phyloP scores from a whole-genome alignment of 2,329 filamentous ascomycete species.

The Claviceps humidiphila region DNA sequence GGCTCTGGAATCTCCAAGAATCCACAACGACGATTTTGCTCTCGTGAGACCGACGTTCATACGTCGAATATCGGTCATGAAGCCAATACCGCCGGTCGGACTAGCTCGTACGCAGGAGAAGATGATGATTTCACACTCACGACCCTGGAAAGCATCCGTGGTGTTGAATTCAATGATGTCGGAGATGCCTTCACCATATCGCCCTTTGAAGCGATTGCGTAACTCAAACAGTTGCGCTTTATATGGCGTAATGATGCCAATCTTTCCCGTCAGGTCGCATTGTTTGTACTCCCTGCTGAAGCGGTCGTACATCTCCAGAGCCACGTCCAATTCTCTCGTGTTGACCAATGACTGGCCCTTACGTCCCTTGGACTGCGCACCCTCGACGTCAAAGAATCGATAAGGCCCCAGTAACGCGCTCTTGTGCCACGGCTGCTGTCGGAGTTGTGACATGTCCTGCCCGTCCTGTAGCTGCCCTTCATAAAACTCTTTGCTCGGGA shows the following conservation, averaged over 20 bases:
- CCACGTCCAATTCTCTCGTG: constrained; percentile 71
- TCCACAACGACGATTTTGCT: constrained; percentile 93
- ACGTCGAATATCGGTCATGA: constrained; percentile 93
- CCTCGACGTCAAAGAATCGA: constrained; percentile 92
- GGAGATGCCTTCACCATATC: constrained; percentile 62
- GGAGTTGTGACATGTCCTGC: constrained; percentile 62
- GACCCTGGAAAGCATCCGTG: constrained; percentile 92
- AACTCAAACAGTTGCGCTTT: constrained; percentile 82
- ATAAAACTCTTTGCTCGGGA: constrained; percentile 87
- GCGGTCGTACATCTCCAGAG: constrained; percentile 71
- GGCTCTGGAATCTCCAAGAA: constrained; percentile 81
- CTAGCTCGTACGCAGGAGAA: constrained; percentile 96
- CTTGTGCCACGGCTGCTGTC: constrained; percentile 73
- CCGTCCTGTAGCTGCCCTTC: constrained; percentile 79
- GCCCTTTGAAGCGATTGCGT: constrained; percentile 56
- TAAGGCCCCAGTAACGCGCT: constrained; percentile 77
- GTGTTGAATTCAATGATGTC: constrained; percentile 93
- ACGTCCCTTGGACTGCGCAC: constrained; percentile 67
- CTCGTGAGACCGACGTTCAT: constrained; percentile 98
- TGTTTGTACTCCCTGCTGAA: constrained; percentile 58
- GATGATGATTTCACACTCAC: constrained; percentile 95
- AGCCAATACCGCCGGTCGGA: constrained; percentile 88
- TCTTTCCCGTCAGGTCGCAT: constrained; percentile 64
- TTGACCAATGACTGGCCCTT: constrained; percentile 88
- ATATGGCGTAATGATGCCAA: constrained; percentile 96